Percentiles rank a stretch among this genome's conserved stretches.
phyloP scores from a whole-genome alignment of 2,329 filamentous ascomycete species.

The Epichloe hybrida region DNA sequence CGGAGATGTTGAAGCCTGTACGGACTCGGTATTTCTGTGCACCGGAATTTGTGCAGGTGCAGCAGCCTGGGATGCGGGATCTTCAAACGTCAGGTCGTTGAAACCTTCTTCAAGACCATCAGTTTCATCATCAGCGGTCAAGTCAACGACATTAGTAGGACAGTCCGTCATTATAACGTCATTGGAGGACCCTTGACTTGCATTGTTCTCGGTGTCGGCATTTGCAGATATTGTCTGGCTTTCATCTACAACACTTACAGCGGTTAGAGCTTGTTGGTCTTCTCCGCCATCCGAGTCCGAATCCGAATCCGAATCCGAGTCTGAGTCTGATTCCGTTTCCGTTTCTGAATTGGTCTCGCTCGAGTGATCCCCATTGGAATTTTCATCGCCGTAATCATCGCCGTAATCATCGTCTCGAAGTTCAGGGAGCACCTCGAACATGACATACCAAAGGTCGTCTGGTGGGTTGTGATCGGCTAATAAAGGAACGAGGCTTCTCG shows the following conservation, averaged over 20 bases:
- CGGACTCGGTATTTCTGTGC: neutral
- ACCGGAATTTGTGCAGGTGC: neutral
- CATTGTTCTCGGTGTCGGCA: neutral
- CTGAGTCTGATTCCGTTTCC: neutral
- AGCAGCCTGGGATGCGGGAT: neutral
- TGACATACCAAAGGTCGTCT: conserved; percentile 5
- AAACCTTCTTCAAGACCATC: neutral
- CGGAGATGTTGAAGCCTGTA: neutral
- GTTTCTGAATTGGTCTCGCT: neutral
- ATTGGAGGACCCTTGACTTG: too few relatives aligned
- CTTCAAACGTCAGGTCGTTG: neutral
- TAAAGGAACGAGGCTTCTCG: conserved; percentile 12
- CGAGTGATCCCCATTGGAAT: neutral
- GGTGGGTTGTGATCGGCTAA: conserved; percentile 3
- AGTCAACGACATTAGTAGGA: neutral
- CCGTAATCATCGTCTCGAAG: neutral
- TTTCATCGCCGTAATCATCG: neutral
- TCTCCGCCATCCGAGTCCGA: neutral
- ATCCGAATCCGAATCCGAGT: neutral
- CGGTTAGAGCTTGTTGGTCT: neutral
- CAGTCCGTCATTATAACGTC: neutral
- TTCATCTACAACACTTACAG: neutral
- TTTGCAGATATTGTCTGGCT: neutral
- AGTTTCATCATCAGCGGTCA: neutral
- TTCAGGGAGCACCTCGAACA: neutral